A percentile compares a stretch with the other conserved stretches of the same genome.
These are phyloP conservation scores for Penicillium sp. DNA, from an alignment of 2,329 filamentous ascomycete genomes.

Conservation along the genomic window DNA sequence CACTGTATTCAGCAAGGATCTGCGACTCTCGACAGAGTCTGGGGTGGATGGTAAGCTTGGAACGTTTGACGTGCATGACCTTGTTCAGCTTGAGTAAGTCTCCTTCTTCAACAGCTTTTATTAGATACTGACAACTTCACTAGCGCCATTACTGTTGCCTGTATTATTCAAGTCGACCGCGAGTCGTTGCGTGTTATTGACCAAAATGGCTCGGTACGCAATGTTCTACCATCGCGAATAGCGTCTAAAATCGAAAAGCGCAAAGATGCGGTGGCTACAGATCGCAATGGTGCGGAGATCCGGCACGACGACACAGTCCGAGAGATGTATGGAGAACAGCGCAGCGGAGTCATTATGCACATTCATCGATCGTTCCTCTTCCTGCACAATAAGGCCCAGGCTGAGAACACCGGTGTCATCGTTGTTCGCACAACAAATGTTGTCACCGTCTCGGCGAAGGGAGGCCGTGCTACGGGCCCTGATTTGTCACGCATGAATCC, in stretches of 20 bases:
- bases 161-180: slow-evolving; percentile 90
- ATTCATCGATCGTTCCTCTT: slow-evolving; percentile 93
- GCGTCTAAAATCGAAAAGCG: slow-evolving; percentile 81
- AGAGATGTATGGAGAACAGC: slow-evolving; percentile 79
- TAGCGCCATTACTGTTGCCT: slow-evolving; percentile 80
- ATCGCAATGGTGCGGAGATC: slow-evolving; percentile 90
- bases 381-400: slow-evolving; percentile 75
- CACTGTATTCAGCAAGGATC: slow-evolving; percentile 95
- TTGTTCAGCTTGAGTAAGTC: slow-evolving; percentile 81
- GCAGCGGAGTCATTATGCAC: slow-evolving; percentile 85
- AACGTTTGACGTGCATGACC: slow-evolving; percentile 85
- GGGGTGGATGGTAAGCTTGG: slow-evolving; percentile 78
- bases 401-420: slow-evolving; percentile 85
- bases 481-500: slow-evolving; percentile 92
- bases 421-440: slow-evolving; percentile 83
- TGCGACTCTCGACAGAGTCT: slow-evolving; percentile 88
- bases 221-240: slow-evolving; percentile 85
- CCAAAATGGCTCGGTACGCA: slow-evolving; percentile 78
- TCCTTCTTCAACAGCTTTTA: not conserved
- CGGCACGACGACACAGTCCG: slow-evolving; percentile 87
- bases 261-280: slow-evolving; percentile 82
- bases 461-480: slow-evolving; percentile 70
- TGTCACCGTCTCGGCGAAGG: slow-evolving; percentile 88
- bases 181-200: slow-evolving; percentile 88
- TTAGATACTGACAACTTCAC: slow-evolving; percentile 25